Percentiles rank a stretch among this genome's conserved stretches.
phyloP scores from a whole-genome alignment of 1,139 yeast genomes.

The Yamadazyma sp. region DNA sequence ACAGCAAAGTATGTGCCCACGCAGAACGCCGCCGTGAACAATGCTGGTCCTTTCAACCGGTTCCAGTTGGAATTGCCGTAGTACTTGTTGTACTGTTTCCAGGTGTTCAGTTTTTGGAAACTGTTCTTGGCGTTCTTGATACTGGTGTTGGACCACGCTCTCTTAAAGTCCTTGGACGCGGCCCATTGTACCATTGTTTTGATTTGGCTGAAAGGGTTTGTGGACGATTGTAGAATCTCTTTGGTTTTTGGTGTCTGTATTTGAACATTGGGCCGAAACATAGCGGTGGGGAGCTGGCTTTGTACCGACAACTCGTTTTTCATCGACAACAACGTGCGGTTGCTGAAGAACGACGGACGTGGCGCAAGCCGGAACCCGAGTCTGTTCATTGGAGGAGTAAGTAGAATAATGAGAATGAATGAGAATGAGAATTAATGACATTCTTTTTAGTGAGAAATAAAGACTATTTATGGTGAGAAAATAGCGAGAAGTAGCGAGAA shows the following conservation, averaged over 20 bases:
- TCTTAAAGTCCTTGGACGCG: not conserved
- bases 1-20: slow-evolving; percentile 38
- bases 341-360: slow-evolving; percentile 13
- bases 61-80: slow-evolving; percentile 32
- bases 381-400: not conserved
- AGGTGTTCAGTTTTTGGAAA: slow-evolving; percentile 21
- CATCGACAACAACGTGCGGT: slow-evolving; percentile 9
- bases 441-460: too few relatives aligned
- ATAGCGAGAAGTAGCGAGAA: too few relatives aligned
- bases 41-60: slow-evolving; percentile 35
- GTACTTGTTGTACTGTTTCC: slow-evolving; percentile 33
- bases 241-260: slow-evolving; percentile 4
- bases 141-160: not conserved
- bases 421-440: too few relatives aligned
- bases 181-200: not conserved
- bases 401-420: too few relatives aligned
- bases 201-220: slow-evolving; percentile 13
- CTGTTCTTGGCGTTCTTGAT: not conserved
- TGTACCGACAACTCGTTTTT: slow-evolving; percentile 1
- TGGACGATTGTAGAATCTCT: slow-evolving; percentile 19
- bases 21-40: slow-evolving; percentile 42
- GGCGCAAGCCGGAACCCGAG: not conserved
- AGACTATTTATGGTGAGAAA: too few relatives aligned
- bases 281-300: not conserved
- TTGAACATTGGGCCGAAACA: slow-evolving; percentile 3